phyloP scores from a whole-genome alignment of 768 basidiomycete species.

The Cystobasidium onofrii region DNA sequence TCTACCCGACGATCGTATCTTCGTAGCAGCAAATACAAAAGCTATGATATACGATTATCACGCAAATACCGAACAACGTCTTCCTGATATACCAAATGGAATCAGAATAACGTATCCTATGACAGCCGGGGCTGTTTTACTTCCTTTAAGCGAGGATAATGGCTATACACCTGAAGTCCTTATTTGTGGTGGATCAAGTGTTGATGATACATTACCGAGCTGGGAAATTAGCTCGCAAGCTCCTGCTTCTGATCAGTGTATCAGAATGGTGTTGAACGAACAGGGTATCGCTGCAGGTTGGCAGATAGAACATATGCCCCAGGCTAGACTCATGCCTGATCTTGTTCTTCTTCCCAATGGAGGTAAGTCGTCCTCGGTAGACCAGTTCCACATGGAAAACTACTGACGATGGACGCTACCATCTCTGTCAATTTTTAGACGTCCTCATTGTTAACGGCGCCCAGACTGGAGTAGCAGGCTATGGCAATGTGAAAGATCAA shows the following conservation, averaged over 20 bases:
- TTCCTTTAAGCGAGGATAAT: conserved; percentile 81
- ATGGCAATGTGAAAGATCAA: conserved; percentile 56
- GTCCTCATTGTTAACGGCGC: conserved; percentile 40
- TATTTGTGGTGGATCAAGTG: conserved; percentile 71
- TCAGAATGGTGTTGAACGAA: conserved; percentile 45
- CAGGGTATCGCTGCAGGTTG: conserved; percentile 43
- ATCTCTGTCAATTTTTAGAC: no score
- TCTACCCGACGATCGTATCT: conserved; percentile 49
- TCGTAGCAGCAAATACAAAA: conserved; percentile 44
- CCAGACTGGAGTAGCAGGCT: conserved; percentile 32
- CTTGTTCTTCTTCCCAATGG: conserved; percentile 62
- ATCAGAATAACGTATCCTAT: conserved; percentile 70
- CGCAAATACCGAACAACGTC: conserved; percentile 45
- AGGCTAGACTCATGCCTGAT: conserved; percentile 46
- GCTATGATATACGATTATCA: conserved; percentile 53
- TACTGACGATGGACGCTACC: no score
- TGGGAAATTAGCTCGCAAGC: conserved; percentile 10
- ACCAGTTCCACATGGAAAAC: no score
- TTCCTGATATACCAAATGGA: conserved; percentile 48
- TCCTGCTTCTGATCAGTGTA: conserved; percentile 44
- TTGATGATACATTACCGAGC: conserved; percentile 32
- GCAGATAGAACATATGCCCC: conserved; percentile 45
- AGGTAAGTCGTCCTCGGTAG: no score
- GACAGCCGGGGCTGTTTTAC: conserved; percentile 77
- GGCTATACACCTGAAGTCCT: conserved; percentile 68